Evolutionary conservation across 1,284 basidiomycete genomes (phyloP).

Genomic region (Rhodotorula sp.): DNA sequence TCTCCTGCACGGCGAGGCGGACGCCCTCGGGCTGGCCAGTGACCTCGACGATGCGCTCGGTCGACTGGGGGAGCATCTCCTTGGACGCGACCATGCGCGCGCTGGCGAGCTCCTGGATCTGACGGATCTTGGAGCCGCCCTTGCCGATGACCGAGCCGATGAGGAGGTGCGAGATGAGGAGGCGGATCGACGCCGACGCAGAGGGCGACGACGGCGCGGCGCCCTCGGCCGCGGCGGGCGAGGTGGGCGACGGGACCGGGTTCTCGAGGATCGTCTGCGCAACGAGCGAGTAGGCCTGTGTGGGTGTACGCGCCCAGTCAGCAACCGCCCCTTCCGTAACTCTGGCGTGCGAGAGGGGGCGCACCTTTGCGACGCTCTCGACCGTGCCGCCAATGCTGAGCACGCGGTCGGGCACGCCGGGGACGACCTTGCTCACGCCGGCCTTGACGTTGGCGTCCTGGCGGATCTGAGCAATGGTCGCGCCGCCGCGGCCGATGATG

Average conservation of each 20-base stretch:
- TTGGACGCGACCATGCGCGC: constrained; percentile 95
- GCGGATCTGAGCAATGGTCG: constrained; percentile 94
- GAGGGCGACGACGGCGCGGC: constrained; percentile 75
- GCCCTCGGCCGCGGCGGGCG: constrained; percentile 60
- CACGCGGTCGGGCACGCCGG: constrained; percentile 95
- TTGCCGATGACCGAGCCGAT: constrained; percentile 99
- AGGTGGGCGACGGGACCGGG: constrained; percentile 50
- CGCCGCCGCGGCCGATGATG: constrained; percentile 93
- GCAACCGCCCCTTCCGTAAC: background rate
- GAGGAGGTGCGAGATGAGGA: constrained; percentile 96
- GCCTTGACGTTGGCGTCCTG: constrained; percentile 96
- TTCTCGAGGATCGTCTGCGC: constrained; percentile 82
- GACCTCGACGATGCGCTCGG: constrained; percentile 96
- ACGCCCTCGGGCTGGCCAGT: constrained; percentile 99
- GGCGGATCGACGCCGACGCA: constrained; percentile 94
- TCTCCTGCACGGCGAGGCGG: constrained; percentile 96
- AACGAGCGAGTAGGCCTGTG: constrained; percentile 90
- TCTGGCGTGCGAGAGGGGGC: background rate
- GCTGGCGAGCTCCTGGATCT: constrained; percentile 99
- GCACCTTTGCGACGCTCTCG: constrained; percentile 83
- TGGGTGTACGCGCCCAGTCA: background rate
- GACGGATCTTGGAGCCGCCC: constrained; percentile 96
- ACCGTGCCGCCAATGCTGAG: constrained; percentile 89
- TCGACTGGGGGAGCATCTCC: constrained; percentile 96
- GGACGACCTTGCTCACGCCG: constrained; percentile 96